Base-by-base conservation (phyloP, 495 filamentous ascomycete genomes). In the Hamigera avellanea region DNA sequence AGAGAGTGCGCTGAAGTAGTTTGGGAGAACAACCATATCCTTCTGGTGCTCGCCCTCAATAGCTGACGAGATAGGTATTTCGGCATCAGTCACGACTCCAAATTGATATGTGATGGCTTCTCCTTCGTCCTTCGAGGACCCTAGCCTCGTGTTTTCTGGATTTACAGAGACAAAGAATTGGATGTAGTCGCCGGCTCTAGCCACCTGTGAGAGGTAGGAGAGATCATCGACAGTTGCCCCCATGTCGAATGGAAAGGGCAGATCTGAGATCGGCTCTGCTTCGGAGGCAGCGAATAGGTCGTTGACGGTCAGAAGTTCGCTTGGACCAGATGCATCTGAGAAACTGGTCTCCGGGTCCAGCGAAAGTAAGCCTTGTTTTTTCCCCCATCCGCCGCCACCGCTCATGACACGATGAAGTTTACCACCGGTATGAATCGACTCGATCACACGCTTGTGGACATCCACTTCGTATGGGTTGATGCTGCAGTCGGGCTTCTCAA, bases 341-440 rank as follows among this genome's bases (percentile, higher is more conserved):
- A 65, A 67, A 14, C 47, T 61, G 12, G 62, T 66, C 44, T 85
- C 73, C 14, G 85, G 84, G 49, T 93, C 86, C 0, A 95, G 63
- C 6, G 85, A 86, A 5, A 94, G 61, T 9, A 95, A 66, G 3
- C 87, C 87, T 37, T 78, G 75, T 54, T 93, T 95, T 42, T 74
- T 63, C 4, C 87, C 87, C 87, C 87, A 95, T 31, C 87, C 87
- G 35, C 87, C 87, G 42, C 87, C 87, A 14, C 87, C 87, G 52
- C 84, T 91, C 37, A 91, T 75, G 27, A 85, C 75, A 48, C 68
- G 79, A 43, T 78, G 72, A 12, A 83, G 40, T 39, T 64, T 73
- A 35, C 69, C 67, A 12, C 78, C 76, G 6, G 48, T 45, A 5
- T 28, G 32, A 14, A 68, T 39, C 7, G 48, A 48, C 14, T 52